Evolutionary conservation across 2,329 filamentous ascomycete species (phyloP).

Genomic region (Apiospora rasikravindrae): DNA sequence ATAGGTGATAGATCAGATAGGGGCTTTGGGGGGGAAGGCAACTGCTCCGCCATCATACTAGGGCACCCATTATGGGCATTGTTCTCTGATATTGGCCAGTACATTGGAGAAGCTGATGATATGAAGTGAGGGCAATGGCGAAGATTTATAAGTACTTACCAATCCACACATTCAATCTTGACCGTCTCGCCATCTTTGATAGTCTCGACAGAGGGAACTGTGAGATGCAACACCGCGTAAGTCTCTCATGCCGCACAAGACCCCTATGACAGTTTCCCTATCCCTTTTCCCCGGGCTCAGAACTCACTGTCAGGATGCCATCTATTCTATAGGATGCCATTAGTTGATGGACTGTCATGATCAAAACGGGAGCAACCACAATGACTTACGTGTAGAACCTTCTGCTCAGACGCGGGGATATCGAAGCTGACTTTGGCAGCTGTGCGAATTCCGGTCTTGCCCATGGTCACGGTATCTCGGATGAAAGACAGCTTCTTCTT

Average conservation of each 20-base stretch:
- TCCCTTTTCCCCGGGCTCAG: background rate
- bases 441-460: slow-evolving; percentile 64
- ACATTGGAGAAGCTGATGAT: background rate
- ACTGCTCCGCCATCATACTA: background rate
- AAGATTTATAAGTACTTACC: slow-evolving; percentile 45
- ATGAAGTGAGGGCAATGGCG: slow-evolving; percentile 34
- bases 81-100: slow-evolving; percentile 8
- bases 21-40: background rate
- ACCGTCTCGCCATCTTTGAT: slow-evolving; percentile 87
- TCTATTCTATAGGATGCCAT: slow-evolving; percentile 66
- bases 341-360: slow-evolving; percentile 12
- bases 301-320: slow-evolving; percentile 87
- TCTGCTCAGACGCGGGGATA: slow-evolving; percentile 72
- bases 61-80: background rate
- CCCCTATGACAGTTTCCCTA: background rate
- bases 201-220: slow-evolving; percentile 74
- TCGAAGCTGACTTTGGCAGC: slow-evolving; percentile 76
- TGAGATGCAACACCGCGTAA: background rate
- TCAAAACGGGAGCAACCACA: slow-evolving; percentile 19
- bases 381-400: slow-evolving; percentile 70
- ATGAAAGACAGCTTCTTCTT: background rate
- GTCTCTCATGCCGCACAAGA: background rate
- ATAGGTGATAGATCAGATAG: too few relatives aligned
- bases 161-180: slow-evolving; percentile 92
- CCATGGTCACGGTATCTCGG: slow-evolving; percentile 36